Base-by-base conservation (phyloP, 305 asterid species). In the Ruellia speciosa region DNA sequence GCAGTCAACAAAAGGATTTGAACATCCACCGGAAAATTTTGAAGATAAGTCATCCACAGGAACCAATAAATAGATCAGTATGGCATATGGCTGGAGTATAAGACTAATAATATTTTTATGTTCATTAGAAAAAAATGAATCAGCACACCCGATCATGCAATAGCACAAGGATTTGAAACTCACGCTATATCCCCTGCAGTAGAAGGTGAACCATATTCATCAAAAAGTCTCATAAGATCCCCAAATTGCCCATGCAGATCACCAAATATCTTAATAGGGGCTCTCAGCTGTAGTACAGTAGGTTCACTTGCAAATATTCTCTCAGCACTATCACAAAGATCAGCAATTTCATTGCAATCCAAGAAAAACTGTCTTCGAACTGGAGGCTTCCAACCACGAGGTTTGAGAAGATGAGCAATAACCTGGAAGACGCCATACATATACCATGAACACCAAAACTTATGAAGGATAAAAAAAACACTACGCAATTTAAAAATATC, bases 301-400 rank as follows among this genome's bases (percentile, higher is more conserved):
- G 97, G 97, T 76, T 88, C 99, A 64, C 86, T 79, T 7, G 95
- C 72, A 83, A 93, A 88, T 75, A 93, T 84, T 75, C 87, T 86
- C 82, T 93, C 99, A 49, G 99, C 89, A 59, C 90, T 75, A 54
- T 93, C 99, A 72, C 97, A 93, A 61, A 93, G 97, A 79, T 93
- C 99, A 39, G 95, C 94, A 70, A 93, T 82, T 82, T 93, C 99
- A 69, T 88, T 86, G 73, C 97, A 93, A 64, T 93, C 99, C 86
- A 93, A 66, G 85, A 93, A 93, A 80, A 86, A 93, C 45, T 93
- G 96, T 45, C 99, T 85, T 14, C 78, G 79, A 61, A 93, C 97
- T 54, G 99, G 99, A 49, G 97, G 99, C 77, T 89, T 93, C 99
- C 99, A 93, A 49, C 99, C 97, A 67, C 97, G 99, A 66, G 99